Conservation (phyloP, 352 stramenopile species). For the Phytophthora parvispora region DNA sequence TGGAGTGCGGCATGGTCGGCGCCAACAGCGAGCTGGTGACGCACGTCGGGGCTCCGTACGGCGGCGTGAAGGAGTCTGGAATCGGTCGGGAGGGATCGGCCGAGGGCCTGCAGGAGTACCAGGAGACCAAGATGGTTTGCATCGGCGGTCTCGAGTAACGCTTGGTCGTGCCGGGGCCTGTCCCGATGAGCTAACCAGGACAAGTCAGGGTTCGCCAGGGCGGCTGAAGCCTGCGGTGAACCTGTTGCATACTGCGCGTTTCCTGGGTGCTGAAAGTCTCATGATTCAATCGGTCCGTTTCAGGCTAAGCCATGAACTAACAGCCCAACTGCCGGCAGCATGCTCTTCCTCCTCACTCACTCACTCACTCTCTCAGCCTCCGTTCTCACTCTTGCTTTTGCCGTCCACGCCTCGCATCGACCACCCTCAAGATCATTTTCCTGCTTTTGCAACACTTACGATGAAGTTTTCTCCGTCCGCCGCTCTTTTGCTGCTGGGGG, state of each 20-base stretch:
- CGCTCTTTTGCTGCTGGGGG: slow-evolving; percentile 1
- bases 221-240: background rate
- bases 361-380: background rate
- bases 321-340: too few relatives aligned
- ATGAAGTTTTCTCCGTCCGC: slow-evolving; percentile 15
- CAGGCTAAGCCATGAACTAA: slow-evolving; percentile 1
- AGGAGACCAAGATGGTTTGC: slow-evolving; percentile 97
- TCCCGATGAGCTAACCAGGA: background rate
- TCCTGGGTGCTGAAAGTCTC: background rate
- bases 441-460: background rate
- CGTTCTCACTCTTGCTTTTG: slow-evolving; percentile 12
- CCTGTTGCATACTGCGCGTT: background rate
- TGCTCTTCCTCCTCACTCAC: background rate
- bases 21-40: slow-evolving; percentile 93
- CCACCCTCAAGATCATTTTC: background rate
- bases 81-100: slow-evolving; percentile 90
- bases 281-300: background rate
- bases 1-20: slow-evolving; percentile 95
- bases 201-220: background rate
- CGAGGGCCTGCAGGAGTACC: slow-evolving; percentile 95
- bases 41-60: slow-evolving; percentile 85
- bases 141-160: slow-evolving; percentile 64
- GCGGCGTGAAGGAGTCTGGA: slow-evolving; percentile 90
- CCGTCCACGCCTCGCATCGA: background rate
- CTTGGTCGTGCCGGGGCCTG: slow-evolving; percentile 1